Base-by-base conservation (phyloP, 345 rosid genomes). In the Microcos paniculata region DNA sequence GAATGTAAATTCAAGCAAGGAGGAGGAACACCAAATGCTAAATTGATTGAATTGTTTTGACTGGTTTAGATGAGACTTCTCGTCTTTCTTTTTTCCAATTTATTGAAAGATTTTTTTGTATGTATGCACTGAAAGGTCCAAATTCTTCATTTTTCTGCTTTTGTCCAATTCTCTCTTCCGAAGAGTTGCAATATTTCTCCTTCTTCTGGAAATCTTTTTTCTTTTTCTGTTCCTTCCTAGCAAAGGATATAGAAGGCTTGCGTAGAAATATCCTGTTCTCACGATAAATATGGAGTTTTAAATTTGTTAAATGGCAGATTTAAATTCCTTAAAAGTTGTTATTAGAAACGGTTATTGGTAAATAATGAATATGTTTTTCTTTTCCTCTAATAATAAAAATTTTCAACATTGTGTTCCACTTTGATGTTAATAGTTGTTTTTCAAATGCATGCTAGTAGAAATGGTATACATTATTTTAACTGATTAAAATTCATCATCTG, bases 291-390 rank as follows among this genome's bases (percentile, higher is more conserved):
- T 66, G n/a, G 35, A 24, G 53, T 26, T 24, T 19, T 66, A 19
- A 43, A 66, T 66, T 66, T 43, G 6, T 43, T 43, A 23, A 66
- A 43, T 43, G 53, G 13, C 35, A 24, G 64, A 64, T 66, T 43
- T 1, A 9, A 33, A 62, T 7, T 62, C 66, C 18, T 42, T 16
- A 12, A 24, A n/a, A 46, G 6, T 68, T 68, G 40, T 68, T 68
- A 68, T 68, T 48, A 68, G 31, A 30, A 69, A 69, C 58, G 18
- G 53, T 69, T 28, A 30, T 69, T 5, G 23, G 26, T 69, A 59
- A 11, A 30, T 69, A 15, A 8, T 4, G 49, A 49, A 30, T 68
- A 48, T 48, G 57, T 28, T n/a, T n/a, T n/a, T n/a, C n/a, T n/a
- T n/a, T n/a, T n/a, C n/a, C n/a, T n/a, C n/a, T n/a, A n/a, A n/a